Evolutionary conservation across 2,329 filamentous ascomycete species (phyloP).

Genomic region (Nannizzia gypsea): DNA sequence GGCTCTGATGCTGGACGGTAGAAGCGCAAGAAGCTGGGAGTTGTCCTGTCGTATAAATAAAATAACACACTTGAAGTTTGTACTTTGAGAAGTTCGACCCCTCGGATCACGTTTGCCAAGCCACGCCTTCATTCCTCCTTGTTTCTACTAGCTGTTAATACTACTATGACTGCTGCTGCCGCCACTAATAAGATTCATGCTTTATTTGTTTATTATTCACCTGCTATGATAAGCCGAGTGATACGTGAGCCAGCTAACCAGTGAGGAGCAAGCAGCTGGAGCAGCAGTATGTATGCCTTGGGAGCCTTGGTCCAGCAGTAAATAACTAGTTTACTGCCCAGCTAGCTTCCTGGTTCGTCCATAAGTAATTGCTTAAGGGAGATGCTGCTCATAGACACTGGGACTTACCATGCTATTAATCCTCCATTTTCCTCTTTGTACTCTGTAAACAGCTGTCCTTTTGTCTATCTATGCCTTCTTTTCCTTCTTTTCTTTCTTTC

Average conservation of each 20-base stretch:
- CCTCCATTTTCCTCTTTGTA: neutral
- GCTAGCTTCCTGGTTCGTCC: too few relatives aligned
- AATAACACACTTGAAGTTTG: neutral
- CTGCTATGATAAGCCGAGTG: too few relatives aligned
- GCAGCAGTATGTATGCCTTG: neutral
- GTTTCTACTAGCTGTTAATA: too few relatives aligned
- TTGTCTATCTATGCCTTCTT: neutral
- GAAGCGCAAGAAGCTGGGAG: neutral
- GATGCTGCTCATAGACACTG: too few relatives aligned
- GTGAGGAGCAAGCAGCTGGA: too few relatives aligned
- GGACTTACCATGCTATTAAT: neutral
- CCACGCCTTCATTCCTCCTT: neutral
- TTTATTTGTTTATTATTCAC: too few relatives aligned
- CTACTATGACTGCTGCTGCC: too few relatives aligned
- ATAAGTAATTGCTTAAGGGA: too few relatives aligned
- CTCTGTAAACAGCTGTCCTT: neutral
- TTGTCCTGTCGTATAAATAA: neutral
- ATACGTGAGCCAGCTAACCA: too few relatives aligned
- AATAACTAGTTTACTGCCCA: neutral
- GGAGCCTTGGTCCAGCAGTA: neutral
- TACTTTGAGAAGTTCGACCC: neutral
- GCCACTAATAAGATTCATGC: too few relatives aligned
- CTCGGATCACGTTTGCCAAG: conserved; percentile 3
- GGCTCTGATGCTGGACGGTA: neutral
- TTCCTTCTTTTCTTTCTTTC: too few relatives aligned